Conservation (phyloP, 345 rosid species). For the Salix suchowensis region DNA sequence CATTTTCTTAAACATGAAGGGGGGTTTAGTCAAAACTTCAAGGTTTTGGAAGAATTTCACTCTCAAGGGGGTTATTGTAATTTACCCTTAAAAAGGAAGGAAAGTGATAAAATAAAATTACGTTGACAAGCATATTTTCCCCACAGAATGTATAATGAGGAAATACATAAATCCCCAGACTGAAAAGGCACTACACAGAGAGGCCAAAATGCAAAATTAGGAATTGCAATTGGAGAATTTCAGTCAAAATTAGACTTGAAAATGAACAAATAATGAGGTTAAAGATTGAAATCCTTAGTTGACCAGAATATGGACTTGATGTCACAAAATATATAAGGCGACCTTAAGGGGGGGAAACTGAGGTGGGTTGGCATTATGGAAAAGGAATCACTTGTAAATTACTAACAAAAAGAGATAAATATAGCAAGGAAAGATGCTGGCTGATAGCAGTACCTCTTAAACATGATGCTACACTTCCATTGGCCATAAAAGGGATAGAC, state of each 20-base stretch:
- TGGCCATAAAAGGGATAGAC: constrained; percentile 79
- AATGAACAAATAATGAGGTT: not conserved
- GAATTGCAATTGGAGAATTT: not conserved
- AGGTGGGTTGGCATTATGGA: not conserved
- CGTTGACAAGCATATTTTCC: not conserved
- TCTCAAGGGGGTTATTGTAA: no score
- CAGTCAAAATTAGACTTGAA: not conserved
- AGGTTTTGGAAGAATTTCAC: not conserved
- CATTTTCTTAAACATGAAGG: not conserved
- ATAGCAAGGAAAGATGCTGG: not conserved
- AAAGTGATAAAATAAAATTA: no score
- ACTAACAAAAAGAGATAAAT: not conserved
- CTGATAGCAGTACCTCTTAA: constrained; percentile 57
- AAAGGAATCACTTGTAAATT: not conserved
- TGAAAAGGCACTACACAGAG: not conserved
- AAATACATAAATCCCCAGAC: not conserved
- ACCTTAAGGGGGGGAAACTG: not conserved
- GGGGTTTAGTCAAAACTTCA: not conserved
- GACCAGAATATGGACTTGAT: not conserved
- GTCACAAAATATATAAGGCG: not conserved
- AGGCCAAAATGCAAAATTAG: not conserved
- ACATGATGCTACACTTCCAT: constrained; percentile 97
- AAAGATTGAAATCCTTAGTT: not conserved
- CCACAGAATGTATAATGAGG: not conserved
- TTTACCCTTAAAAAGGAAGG: no score